phyloP scores from a whole-genome alignment of 176 grass and related monocot genomes.

The Musa beccarii region DNA sequence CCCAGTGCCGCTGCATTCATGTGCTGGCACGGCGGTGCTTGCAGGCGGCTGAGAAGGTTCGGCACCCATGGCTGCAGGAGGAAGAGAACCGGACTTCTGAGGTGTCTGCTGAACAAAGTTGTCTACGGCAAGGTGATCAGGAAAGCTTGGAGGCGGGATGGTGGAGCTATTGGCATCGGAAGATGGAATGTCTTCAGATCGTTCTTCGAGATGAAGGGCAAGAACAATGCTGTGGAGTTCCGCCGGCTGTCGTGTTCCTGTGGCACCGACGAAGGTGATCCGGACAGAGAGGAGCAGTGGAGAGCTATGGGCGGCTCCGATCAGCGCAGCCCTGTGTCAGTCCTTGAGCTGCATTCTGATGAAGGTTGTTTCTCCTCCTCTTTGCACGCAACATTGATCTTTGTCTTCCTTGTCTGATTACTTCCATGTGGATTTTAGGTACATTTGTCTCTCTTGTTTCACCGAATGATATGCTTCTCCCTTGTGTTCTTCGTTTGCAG shows the following conservation, averaged over 20 bases:
- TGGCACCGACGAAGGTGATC: conserved; percentile 7
- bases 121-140: conserved; percentile 21
- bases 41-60: conserved; percentile 44
- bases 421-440: background rate
- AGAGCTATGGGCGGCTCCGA: conserved; percentile 35
- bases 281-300: background rate
- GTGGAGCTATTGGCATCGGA: background rate
- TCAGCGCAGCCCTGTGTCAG: conserved; percentile 91
- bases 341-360: conserved; percentile 64
- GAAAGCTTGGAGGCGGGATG: background rate
- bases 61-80: conserved; percentile 33
- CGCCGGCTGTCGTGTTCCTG: conserved; percentile 26
- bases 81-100: conserved; percentile 18
- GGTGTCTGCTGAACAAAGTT: conserved; percentile 18
- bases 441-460: too few species aligned
- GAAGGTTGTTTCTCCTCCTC: conserved; percentile 27
- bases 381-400: background rate
- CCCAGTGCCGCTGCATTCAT: background rate
- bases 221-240: conserved; percentile 25
- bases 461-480: background rate
- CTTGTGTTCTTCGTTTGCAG: background rate
- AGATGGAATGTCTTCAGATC: background rate
- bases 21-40: conserved; percentile 32
- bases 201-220: conserved; percentile 13
- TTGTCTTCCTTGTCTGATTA: background rate